Base-by-base conservation (phyloP, 192 early-diverging fungal genomes). In the Ambispora gerdemannii region DNA sequence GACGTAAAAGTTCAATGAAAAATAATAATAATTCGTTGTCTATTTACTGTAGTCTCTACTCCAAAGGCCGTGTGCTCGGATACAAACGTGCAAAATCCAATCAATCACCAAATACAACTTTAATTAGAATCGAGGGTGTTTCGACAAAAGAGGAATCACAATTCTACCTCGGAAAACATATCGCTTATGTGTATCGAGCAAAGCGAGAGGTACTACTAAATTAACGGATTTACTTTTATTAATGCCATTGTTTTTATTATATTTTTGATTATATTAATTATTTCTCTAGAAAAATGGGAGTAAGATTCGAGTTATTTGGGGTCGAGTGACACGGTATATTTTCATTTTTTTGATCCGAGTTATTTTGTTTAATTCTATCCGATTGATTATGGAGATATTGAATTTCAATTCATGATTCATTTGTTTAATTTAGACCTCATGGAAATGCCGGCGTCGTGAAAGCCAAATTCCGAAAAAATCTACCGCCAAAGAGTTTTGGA, bases 1-100 rank as follows among this genome's bases (percentile, higher is more conserved):
- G n/a, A n/a, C n/a, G n/a, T n/a, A n/a, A n/a, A n/a, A n/a, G n/a
- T n/a, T n/a, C n/a, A n/a, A n/a, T n/a, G n/a, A n/a, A n/a, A n/a
- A n/a, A n/a, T n/a, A n/a, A n/a, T n/a, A n/a, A n/a, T n/a, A n/a
- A n/a, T n/a, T n/a, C n/a, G n/a, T n/a, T n/a, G n/a, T n/a, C n/a
- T n/a, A n/a, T n/a, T n/a, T n/a, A n/a, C n/a, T n/a, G n/a, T n/a
- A 99, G 97, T 87, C 92, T 98, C 76, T 98, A 97, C 91, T 88
- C 91, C 81, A 97, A 97, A 87, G 97, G 90, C 80, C 90, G 93
- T 78, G 87, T 97, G 82, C 90, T 97, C 79, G 95, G 96, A 72
- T 96, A 84, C 90, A 88, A 91, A 82, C 93, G 95, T 77, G 83
- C 90, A 61, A 95, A 94, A 91, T 91, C 89, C 78, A 93, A 87